Percentiles rank a stretch among this genome's conserved stretches.
phyloP scores from a whole-genome alignment of 257 asterid species.

The Penstemon eatonii region DNA sequence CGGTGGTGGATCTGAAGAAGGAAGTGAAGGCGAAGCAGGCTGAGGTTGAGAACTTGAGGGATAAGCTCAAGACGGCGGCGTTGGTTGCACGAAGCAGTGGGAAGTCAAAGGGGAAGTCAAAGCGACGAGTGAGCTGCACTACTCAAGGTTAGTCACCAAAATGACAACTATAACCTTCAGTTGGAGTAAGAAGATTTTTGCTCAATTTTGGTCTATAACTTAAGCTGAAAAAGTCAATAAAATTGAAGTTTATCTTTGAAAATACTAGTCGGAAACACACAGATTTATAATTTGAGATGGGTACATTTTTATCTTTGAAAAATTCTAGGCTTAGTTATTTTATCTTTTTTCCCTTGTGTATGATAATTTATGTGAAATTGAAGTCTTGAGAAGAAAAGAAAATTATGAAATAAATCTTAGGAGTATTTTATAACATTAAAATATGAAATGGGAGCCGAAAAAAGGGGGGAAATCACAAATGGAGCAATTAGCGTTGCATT shows the following conservation, averaged over 20 bases:
- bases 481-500: no score
- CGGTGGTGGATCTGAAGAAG: conserved; percentile 78
- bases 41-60: conserved; percentile 66
- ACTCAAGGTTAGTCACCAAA: conserved; percentile 50
- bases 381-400: no score
- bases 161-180: conserved; percentile 23
- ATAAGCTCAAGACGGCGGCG: conserved; percentile 75
- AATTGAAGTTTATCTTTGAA: not conserved
- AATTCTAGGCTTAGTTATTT: not conserved
- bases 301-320: not conserved
- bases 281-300: not conserved
- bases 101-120: conserved; percentile 70
- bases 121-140: conserved; percentile 65
- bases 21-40: conserved; percentile 66
- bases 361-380: no score
- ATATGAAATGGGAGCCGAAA: no score
- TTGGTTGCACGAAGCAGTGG: conserved; percentile 41
- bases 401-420: no score
- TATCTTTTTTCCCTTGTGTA: no score
- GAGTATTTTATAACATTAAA: no score
- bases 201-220: no score
- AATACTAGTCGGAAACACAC: not conserved
- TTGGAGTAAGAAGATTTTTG: no score
- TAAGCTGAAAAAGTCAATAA: no score
- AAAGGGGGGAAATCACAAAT: no score